Evolutionary conservation across 352 stramenopile genomes (phyloP), one percentile per base, ranked within the genome.

Genomic region (Pythium utonaiense): DNA sequence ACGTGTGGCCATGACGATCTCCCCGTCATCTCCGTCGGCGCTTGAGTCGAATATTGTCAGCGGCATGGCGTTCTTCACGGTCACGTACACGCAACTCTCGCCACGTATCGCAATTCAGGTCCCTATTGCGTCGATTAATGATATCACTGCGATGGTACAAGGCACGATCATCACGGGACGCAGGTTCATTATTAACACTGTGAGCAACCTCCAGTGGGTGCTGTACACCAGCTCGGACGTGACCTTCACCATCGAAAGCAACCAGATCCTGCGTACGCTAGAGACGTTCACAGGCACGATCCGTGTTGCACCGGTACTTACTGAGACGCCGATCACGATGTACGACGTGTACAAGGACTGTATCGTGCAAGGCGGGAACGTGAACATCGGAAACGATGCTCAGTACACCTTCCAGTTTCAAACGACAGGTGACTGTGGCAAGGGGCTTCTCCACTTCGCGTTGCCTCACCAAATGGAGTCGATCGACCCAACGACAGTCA

Each of bases 21-120:
- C 71, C 7, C 47, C 56, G 3, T 68, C 64, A 17, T 65, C 67
- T 2, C 53, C 55, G n/a, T 62, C 16, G 22, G 44, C 59, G 5
- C 51, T 93, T 1, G 74, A 80, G 28, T 72, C 73, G 9, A 74
- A 53, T 47, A 66, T 89, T 38, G 77, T 91, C 41, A 88, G 68
- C 25, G 84, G 80, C 38, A 93, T 93, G 84, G 71, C 80, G 24
- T 93, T 78, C 60, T 81, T 90, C 56, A 84, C 75, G 3, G 60
- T 75, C 17, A 83, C 53, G 16, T 91, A 89, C 55, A 55, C 71
- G 28, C 49, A 64, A 13, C 73, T 93, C 31, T 81, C 74, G 17
- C 84, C 81, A 17, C 67, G 73, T 30, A 42, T 93, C 9, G 51
- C 66, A 14, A 60, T 89, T 19, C 66, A 87, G 58, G 76, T 77